phyloP scores from a whole-genome alignment of 225 moss, liverwort and hornwort genomes.

The Thuidium tamariscinum region DNA sequence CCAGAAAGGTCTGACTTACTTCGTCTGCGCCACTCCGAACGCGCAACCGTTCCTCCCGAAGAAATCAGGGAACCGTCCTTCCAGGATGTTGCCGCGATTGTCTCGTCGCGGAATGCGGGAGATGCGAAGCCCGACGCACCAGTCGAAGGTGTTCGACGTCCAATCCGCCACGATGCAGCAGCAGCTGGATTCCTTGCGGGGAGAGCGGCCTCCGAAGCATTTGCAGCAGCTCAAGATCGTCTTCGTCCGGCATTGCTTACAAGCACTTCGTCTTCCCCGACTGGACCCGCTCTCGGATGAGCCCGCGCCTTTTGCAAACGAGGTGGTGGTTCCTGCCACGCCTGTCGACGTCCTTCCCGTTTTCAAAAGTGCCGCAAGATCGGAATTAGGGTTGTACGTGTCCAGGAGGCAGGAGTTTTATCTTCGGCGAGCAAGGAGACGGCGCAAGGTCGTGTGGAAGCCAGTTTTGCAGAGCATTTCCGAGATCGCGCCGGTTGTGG shows the following conservation, averaged over 20 bases:
- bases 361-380: conserved; percentile 14
- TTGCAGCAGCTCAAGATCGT: conserved; percentile 18
- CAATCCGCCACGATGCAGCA: conserved; percentile 33
- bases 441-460: conserved; percentile 33
- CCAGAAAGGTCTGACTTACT: conserved; percentile 21
- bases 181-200: conserved; percentile 13
- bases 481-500: conserved; percentile 13
- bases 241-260: conserved; percentile 27
- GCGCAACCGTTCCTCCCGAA: conserved; percentile 1
- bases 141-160: conserved; percentile 22
- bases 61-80: background rate
- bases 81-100: conserved; percentile 8
- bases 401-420: conserved; percentile 22
- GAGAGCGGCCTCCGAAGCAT: conserved; percentile 11
- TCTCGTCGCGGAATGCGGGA: conserved; percentile 7
- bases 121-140: conserved; percentile 7
- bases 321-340: background rate
- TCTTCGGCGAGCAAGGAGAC: conserved; percentile 20
- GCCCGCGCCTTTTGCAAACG: background rate
- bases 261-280: conserved; percentile 28
- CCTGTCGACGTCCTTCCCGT: conserved; percentile 2
- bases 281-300: background rate
- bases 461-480: conserved; percentile 51
- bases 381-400: conserved; percentile 28
- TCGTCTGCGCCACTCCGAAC: conserved; percentile 13